These are phyloP conservation scores for Cordyceps cateniannulata DNA, from an alignment of 2,329 filamentous ascomycete genomes.

Conservation along the genomic window DNA sequence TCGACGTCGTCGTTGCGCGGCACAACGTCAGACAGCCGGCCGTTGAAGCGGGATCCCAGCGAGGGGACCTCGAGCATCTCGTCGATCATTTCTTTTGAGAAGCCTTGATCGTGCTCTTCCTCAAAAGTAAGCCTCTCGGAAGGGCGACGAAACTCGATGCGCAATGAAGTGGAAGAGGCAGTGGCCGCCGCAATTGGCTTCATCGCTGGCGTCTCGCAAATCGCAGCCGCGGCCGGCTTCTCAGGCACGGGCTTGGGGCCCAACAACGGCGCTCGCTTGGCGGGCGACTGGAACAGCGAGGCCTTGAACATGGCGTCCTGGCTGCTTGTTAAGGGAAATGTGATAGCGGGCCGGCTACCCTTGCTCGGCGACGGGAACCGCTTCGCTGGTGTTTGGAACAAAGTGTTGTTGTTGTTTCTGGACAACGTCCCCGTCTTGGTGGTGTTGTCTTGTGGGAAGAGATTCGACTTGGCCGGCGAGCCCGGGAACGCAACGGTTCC, in stretches of 20 bases:
- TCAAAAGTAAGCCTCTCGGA: conserved; percentile 33
- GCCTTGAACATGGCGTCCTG: conserved; percentile 36
- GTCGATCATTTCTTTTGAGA: conserved; percentile 19
- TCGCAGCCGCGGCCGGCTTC: conserved; percentile 14
- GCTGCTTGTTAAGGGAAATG: conserved; percentile 20
- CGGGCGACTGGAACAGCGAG: conserved; percentile 46
- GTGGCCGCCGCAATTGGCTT: conserved; percentile 27
- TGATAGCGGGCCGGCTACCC: conserved; percentile 20
- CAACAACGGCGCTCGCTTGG: conserved; percentile 37
- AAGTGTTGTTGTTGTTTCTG: conserved; percentile 26
- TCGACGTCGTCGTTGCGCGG: conserved; percentile 34
- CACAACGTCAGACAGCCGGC: conserved; percentile 38
- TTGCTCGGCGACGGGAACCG: conserved; percentile 40
- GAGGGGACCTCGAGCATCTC: conserved; percentile 29
- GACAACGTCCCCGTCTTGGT: conserved; percentile 19
- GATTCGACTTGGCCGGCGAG: conserved; percentile 25
- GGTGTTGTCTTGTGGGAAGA: conserved; percentile 8
- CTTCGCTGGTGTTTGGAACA: conserved; percentile 47
- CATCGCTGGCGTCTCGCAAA: conserved; percentile 27
- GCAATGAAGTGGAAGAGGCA: conserved; percentile 21
- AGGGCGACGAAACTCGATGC: conserved; percentile 20
- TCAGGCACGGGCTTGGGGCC: conserved; percentile 28
- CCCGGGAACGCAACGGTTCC: conserved; percentile 23
- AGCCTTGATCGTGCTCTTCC: conserved; percentile 21
- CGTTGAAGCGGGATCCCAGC: conserved; percentile 34